Evolutionary conservation across 495 filamentous ascomycete species (phyloP).

Genomic region (Ascobolus immersus): DNA sequence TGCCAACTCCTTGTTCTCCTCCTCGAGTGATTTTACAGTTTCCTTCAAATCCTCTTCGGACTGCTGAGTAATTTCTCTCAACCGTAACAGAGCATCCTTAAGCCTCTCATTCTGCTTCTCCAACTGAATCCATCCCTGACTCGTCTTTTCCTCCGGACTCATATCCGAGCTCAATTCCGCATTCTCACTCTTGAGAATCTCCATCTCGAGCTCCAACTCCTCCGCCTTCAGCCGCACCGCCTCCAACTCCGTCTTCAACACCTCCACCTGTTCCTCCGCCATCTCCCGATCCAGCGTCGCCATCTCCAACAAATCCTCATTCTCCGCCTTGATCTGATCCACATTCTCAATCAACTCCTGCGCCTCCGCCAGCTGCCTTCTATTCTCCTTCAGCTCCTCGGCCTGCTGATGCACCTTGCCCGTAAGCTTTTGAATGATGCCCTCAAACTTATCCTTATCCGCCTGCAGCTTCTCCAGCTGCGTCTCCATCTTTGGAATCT

Average conservation of each 20-base stretch:
- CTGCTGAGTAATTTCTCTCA: conserved; percentile 68
- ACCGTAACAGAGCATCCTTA: conserved; percentile 56
- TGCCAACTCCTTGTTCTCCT: conserved; percentile 49
- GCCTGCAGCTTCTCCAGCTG: conserved; percentile 64
- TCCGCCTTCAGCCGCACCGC: conserved; percentile 45
- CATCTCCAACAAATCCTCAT: conserved; percentile 67
- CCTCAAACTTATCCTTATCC: conserved; percentile 66
- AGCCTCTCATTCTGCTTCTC: conserved; percentile 69
- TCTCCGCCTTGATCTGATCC: conserved; percentile 49
- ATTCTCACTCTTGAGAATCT: conserved; percentile 71
- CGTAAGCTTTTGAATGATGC: conserved; percentile 75
- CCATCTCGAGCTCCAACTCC: conserved; percentile 67
- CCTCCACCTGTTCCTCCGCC: conserved; percentile 80
- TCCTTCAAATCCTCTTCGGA: conserved; percentile 54
- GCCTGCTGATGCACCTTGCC: conserved; percentile 71
- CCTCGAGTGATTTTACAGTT: conserved; percentile 52
- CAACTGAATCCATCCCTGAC: conserved; percentile 73
- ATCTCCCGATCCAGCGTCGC: conserved; percentile 78
- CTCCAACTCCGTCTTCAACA: conserved; percentile 56
- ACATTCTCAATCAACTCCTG: conserved; percentile 40
- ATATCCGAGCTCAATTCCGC: conserved; percentile 56
- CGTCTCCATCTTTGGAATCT: too few relatives aligned
- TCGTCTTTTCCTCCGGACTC: conserved; percentile 64
- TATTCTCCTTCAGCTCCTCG: conserved; percentile 50
- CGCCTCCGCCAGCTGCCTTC: conserved; percentile 50